Evolutionary conservation across 1,284 basidiomycete genomes (phyloP), one percentile per base, ranked within the genome.

Genomic region (Mixia osmundae): DNA sequence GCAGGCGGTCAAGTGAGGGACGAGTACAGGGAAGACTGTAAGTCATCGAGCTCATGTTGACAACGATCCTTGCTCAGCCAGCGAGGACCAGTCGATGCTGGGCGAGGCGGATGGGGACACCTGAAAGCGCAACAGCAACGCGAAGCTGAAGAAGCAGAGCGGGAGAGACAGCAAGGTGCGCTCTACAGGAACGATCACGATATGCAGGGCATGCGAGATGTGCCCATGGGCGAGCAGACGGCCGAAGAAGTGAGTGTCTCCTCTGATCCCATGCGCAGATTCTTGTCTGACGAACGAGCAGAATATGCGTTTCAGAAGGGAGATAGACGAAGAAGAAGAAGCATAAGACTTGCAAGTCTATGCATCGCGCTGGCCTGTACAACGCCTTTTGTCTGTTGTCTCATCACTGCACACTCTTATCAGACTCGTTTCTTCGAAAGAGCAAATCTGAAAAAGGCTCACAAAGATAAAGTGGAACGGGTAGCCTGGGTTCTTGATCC

Each of bases 1-100:
- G 87, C 80, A 45, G 91, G 91, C 28, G 91, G 91, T 0, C 91
- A 97, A 62, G 76, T 78, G 27, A 41, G 85, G 48, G 91, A 99
- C 55, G 91, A 99, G 54, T 91, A 94, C 55, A 61, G 91, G 41
- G 76, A 89, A 54, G 91, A 97, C 58, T 99, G 41, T 39, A 42
- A 3, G 5, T 38, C 11, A 5, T 16, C 7, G 18, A 20, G 33
- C 33, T 21, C 25, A 10, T 4, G 9, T n/a, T 30, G 18, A 4
- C 34, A 12, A 35, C 23, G 26, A 25, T 28, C 28, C 21, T 10
- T 20, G 24, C 4, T 12, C 30, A 8, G 20, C 8, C 25, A 33
- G 41, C n/a, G n/a, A n/a, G n/a, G n/a, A n/a, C n/a, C n/a, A n/a
- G n/a, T n/a, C n/a, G 36, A 52, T 40, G 36, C 39, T 10, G 55